Evolutionary conservation across 495 filamentous ascomycete genomes (phyloP), one percentile per base, ranked within the genome.

Genomic region (Penicillium lagena): DNA sequence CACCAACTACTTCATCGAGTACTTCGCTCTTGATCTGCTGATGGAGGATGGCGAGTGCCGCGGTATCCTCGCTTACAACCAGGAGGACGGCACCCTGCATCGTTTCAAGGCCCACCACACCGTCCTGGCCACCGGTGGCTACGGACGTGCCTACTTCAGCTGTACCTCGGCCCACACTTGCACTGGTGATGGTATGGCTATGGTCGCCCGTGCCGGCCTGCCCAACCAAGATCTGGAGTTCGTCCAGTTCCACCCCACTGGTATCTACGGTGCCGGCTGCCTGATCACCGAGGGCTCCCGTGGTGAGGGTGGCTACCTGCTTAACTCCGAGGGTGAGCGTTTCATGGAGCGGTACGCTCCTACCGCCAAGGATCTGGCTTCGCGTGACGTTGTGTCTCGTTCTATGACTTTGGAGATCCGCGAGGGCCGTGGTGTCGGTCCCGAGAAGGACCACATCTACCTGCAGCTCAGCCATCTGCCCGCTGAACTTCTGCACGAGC

Each of bases 1-100:
- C 74, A 95, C 91, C 58, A 96, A 96, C 74, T 97, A 96, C 78
- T 96, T 97, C 74, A 96, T 97, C 61, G 91, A 97, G 74, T 97
- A 89, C 78, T 97, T 97, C 68, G 91, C 89, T 47, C 75, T 95
- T 46, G 91, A 97, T 67, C 72, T 97, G 64, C 79, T 97, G 58
- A 97, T 96, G 91, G 86, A 95, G 69, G 86, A 89, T 60, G 93
- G 93, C 43, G 85, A 88, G 66, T 97, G 91, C 75, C 87, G 89
- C 48, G 91, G 91, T 76, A 89, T 97, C 52, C 75, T 96, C 49
- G 90, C 90, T 45, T 95, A 95, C 71, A 96, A 95, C 75, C 90
- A 95, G 75, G 91, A 97, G 72, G 91, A 97, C 60, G 91, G 91
- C 52, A 97, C 91, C 12, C 81, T 97, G 39, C 91, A 97, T 76